A percentile compares a stretch with the other conserved stretches of the same genome.
These are phyloP conservation scores for Jatropha multifida DNA, from an alignment of 441 rosid genomes.

Conservation along the genomic window DNA sequence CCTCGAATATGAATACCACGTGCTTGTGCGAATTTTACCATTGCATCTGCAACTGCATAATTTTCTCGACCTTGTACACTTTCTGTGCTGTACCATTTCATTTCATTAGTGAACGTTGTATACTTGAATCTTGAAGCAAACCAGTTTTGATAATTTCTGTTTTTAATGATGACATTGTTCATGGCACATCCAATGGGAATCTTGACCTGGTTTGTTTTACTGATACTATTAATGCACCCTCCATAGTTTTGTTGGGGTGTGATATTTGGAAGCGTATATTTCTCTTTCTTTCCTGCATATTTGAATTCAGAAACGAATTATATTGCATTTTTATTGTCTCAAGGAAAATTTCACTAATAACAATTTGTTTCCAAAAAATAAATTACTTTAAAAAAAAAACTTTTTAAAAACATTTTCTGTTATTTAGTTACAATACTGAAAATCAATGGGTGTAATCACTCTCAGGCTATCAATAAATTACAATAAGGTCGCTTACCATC, in stretches of 20 bases:
- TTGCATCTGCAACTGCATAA: constrained; percentile 54
- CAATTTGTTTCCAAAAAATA: too few species aligned
- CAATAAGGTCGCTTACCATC: too few species aligned
- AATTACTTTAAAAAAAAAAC: too few species aligned
- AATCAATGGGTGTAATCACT: too few species aligned
- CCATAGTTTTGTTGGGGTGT: constrained; percentile 37
- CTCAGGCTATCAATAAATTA: too few species aligned
- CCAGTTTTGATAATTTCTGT: constrained; percentile 53
- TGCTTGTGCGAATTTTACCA: constrained; percentile 40
- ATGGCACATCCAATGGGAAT: constrained; percentile 70
- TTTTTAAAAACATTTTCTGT: too few species aligned
- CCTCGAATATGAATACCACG: constrained; percentile 51
- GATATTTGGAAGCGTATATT: constrained; percentile 48
- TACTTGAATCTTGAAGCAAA: constrained; percentile 20
- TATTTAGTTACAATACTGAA: too few species aligned
- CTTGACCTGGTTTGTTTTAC: constrained; percentile 42
- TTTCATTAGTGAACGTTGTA: constrained; percentile 67
- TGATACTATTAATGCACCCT: constrained; percentile 44
- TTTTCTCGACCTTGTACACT: constrained; percentile 43
- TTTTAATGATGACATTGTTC: constrained; percentile 55
- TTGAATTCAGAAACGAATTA: too few species aligned
- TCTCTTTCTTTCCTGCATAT: constrained; percentile 52
- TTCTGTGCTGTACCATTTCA: constrained; percentile 83
- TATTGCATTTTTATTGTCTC: too few species aligned
- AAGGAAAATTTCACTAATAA: too few species aligned